A percentile compares a stretch with the other conserved stretches of the same genome.
Conservation (phyloP, 371 early-diverging fungal species). For the Smittium mucronatum region DNA sequence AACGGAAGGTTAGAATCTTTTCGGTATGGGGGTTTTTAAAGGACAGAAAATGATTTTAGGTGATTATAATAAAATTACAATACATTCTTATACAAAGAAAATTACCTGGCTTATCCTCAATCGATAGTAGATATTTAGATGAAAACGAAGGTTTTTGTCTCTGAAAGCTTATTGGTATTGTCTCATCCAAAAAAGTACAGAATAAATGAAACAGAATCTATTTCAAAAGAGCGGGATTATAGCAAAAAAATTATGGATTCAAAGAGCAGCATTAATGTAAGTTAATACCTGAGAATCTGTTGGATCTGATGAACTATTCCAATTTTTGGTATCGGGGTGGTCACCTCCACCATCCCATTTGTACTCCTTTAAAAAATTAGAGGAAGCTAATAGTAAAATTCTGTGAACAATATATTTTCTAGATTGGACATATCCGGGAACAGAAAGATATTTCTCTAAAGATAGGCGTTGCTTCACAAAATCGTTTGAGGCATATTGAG, state of each 20-base stretch:
- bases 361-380: not conserved
- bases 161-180: slow-evolving; percentile 21
- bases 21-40: not conserved
- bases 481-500: not conserved
- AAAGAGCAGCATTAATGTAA: not conserved
- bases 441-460: not conserved
- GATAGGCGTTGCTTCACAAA: not conserved
- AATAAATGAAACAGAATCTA: slow-evolving; percentile 31
- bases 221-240: not conserved
- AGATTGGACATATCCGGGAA: not conserved
- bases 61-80: not conserved
- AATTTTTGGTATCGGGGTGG: not conserved
- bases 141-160: slow-evolving; percentile 27
- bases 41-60: not conserved
- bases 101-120: slow-evolving; percentile 21
- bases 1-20: slow-evolving; percentile 15
- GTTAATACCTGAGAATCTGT: not conserved
- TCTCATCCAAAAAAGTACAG: slow-evolving; percentile 32
- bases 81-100: not conserved
- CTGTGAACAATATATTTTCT: not conserved
- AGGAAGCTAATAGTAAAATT: not conserved
- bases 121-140: slow-evolving; percentile 24
- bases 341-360: not conserved
- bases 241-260: not conserved
- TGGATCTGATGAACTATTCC: not conserved